These are phyloP conservation scores for Candida sp. DNA, from an alignment of 1,139 yeast species.

Conservation along the genomic window DNA sequence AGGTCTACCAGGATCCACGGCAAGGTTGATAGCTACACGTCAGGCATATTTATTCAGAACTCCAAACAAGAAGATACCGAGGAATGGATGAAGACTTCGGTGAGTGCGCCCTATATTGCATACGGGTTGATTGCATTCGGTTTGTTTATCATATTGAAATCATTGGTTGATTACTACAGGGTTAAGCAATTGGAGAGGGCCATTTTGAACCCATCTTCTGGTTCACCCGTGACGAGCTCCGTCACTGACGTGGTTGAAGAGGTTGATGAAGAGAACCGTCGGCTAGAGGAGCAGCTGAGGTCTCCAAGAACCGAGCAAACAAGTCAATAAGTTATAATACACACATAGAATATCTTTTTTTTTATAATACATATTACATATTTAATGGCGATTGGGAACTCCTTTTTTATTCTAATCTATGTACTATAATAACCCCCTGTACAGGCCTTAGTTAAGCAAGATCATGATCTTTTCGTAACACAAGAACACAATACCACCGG, in stretches of 20 bases:
- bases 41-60: slow-evolving; percentile 31
- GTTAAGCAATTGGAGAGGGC: slow-evolving; percentile 79
- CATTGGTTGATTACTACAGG: slow-evolving; percentile 70
- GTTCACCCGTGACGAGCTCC: slow-evolving; percentile 3
- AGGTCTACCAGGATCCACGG: slow-evolving; percentile 39
- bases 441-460: slow-evolving; percentile 35
- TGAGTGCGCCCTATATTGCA: slow-evolving; percentile 50
- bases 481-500: slow-evolving; percentile 97
- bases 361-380: neutral
- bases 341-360: neutral
- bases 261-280: slow-evolving; percentile 4
- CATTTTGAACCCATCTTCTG: slow-evolving; percentile 42
- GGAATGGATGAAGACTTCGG: slow-evolving; percentile 5
- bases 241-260: slow-evolving; percentile 8
- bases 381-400: neutral
- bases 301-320: neutral
- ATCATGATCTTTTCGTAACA: slow-evolving; percentile 89
- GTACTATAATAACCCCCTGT: neutral
- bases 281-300: slow-evolving; percentile 1
- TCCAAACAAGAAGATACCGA: slow-evolving; percentile 14
- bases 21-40: slow-evolving; percentile 50
- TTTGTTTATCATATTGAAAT: slow-evolving; percentile 62
- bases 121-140: slow-evolving; percentile 73
- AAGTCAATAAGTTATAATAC: neutral
- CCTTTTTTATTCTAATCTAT: neutral